phyloP scores from a whole-genome alignment of 1,139 yeast genomes.

The Pneumocystis carinii region DNA sequence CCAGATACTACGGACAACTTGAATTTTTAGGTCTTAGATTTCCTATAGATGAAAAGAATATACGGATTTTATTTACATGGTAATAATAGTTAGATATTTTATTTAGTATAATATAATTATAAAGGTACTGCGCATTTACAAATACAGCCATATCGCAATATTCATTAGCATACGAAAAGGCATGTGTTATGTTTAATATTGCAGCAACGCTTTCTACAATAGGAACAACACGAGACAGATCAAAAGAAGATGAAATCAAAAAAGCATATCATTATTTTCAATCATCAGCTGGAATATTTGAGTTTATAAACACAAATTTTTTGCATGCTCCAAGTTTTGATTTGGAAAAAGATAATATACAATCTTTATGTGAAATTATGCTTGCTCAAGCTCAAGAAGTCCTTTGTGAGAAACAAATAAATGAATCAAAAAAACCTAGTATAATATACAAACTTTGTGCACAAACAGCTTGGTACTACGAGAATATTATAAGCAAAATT shows the following conservation, averaged over 20 bases:
- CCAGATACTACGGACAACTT: conserved; percentile 61
- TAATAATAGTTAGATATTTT: conserved; percentile 44
- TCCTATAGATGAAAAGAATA: conserved; percentile 32
- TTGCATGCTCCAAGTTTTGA: conserved; percentile 81
- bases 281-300: conserved; percentile 65
- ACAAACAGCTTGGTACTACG: conserved; percentile 42
- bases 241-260: conserved; percentile 37
- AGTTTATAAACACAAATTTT: conserved; percentile 63
- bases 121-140: conserved; percentile 58
- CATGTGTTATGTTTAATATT: conserved; percentile 62
- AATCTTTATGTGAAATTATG: conserved; percentile 48
- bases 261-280: conserved; percentile 49
- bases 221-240: conserved; percentile 22
- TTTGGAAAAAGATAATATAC: conserved; percentile 52
- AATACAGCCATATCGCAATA: conserved; percentile 42
- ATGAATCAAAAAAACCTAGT: conserved; percentile 34
- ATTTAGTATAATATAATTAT: conserved; percentile 19
- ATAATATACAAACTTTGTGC: conserved; percentile 59
- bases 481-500: conserved; percentile 23
- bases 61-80: conserved; percentile 27
- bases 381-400: conserved; percentile 84
- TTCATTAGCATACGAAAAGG: conserved; percentile 78
- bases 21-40: conserved; percentile 66
- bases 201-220: conserved; percentile 42
- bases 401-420: conserved; percentile 50